Percentiles rank a stretch among this genome's conserved stretches.
Conservation (phyloP, 2,329 filamentous ascomycete genomes). For the Apiospora rasikravindrae region DNA sequence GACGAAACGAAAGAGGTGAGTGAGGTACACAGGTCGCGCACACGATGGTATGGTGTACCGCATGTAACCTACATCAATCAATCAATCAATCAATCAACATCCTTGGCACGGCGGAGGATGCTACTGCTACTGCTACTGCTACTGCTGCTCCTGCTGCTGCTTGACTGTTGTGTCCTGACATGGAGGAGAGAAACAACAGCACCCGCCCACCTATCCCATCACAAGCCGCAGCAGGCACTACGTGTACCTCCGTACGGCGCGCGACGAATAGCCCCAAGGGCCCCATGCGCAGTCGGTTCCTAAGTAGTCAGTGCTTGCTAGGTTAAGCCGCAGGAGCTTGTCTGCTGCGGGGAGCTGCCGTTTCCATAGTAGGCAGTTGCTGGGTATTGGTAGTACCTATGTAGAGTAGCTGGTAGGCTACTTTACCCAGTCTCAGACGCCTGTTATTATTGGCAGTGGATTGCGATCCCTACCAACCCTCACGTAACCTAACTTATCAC, state of each 20-base stretch:
- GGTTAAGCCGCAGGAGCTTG: not conserved
- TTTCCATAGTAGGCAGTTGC: constrained; percentile 6
- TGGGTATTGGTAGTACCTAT: not conserved
- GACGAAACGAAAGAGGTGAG: not conserved
- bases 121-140: not conserved
- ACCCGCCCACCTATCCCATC: not conserved
- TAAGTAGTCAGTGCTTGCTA: not conserved
- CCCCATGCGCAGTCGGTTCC: constrained; percentile 7
- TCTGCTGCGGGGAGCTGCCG: constrained; percentile 1
- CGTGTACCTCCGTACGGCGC: not conserved
- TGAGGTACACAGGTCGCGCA: not conserved
- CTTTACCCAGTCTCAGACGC: not conserved
- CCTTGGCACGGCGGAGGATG: not conserved
- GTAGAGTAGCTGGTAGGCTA: not conserved
- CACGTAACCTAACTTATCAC: not conserved
- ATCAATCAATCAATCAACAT: not conserved
- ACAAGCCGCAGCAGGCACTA: constrained; percentile 15
- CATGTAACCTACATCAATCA: not conserved
- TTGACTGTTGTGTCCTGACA: not conserved
- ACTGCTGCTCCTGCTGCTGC: too few relatives aligned
- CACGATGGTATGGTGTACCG: not conserved
- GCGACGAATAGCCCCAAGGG: not conserved
- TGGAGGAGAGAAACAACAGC: not conserved
- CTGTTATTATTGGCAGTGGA: not conserved
- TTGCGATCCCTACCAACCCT: constrained; percentile 6